A percentile compares a stretch with the other conserved stretches of the same genome.
Evolutionary conservation across 306 rosid species (phyloP).

Genomic region (Pyrus bretschneideri): DNA sequence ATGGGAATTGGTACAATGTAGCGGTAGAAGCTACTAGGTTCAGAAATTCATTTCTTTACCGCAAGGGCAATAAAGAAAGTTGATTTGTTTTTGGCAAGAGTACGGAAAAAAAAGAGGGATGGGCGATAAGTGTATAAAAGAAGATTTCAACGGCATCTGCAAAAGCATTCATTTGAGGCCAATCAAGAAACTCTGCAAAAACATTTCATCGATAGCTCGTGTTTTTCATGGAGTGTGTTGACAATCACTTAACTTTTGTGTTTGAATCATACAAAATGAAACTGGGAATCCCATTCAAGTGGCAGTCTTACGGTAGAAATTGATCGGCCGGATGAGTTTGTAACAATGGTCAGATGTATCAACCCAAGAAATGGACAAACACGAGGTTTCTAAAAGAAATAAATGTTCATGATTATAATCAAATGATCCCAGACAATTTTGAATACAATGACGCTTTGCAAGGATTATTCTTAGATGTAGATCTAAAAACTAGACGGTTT

Average conservation of each 20-base stretch:
- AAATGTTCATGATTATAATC: no score
- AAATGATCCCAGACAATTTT: no score
- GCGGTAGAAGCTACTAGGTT: background rate
- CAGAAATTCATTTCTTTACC: slow-evolving; percentile 16
- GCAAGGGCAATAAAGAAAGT: slow-evolving; percentile 12
- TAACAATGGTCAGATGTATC: no score
- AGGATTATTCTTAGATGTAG: no score
- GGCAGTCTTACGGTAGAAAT: no score
- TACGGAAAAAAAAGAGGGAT: background rate
- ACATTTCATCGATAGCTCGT: background rate
- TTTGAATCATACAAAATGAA: background rate
- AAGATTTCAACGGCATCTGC: slow-evolving; percentile 1
- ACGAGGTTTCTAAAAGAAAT: no score
- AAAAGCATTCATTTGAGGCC: background rate
- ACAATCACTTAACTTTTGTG: background rate
- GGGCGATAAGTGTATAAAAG: background rate
- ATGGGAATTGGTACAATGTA: background rate
- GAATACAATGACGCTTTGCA: no score
- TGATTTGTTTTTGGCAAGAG: background rate
- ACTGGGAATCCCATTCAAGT: background rate
- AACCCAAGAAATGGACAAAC: no score
- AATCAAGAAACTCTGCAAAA: background rate
- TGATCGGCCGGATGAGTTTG: no score
- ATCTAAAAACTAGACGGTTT: no score
- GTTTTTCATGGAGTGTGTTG: background rate